These are phyloP conservation scores for Houttuynia cordata DNA, from an alignment of 164 flowering plant genomes.

Conservation along the genomic window DNA sequence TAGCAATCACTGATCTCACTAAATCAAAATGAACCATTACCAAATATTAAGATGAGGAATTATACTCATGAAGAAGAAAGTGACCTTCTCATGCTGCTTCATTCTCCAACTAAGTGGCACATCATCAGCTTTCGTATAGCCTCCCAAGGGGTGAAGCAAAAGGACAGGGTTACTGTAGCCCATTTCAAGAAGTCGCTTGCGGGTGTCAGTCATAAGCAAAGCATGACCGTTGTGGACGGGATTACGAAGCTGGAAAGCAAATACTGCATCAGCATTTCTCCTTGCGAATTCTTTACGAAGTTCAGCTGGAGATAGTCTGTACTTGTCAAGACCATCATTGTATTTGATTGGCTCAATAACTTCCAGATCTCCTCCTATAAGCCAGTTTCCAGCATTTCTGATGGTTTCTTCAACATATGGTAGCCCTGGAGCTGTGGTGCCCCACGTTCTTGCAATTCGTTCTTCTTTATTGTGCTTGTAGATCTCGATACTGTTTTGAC, in stretches of 20 bases:
- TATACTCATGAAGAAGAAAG: background rate
- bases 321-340: slow-evolving; percentile 80
- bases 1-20: no score
- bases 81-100: slow-evolving; percentile 94
- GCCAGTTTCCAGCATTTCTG: slow-evolving; percentile 66
- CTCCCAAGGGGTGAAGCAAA: slow-evolving; percentile 92
- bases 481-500: slow-evolving; percentile 57
- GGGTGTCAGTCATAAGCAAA: slow-evolving; percentile 90
- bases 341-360: slow-evolving; percentile 70
- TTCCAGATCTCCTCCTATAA: slow-evolving; percentile 84
- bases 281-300: slow-evolving; percentile 62
- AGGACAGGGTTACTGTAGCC: slow-evolving; percentile 89
- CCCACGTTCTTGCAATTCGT: slow-evolving; percentile 87
- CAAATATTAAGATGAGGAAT: no score
- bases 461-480: slow-evolving; percentile 92
- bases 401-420: slow-evolving; percentile 75
- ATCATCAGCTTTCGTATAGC: slow-evolving; percentile 95
- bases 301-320: slow-evolving; percentile 66
- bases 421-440: slow-evolving; percentile 73
- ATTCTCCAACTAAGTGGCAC: slow-evolving; percentile 90
- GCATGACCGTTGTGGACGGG: slow-evolving; percentile 99
- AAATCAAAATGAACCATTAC: no score
- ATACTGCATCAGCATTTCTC: slow-evolving; percentile 90
- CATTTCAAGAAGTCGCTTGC: slow-evolving; percentile 83
- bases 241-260: slow-evolving; percentile 90